Conservation (phyloP, 345 rosid species). For the Laguncularia racemosa region DNA sequence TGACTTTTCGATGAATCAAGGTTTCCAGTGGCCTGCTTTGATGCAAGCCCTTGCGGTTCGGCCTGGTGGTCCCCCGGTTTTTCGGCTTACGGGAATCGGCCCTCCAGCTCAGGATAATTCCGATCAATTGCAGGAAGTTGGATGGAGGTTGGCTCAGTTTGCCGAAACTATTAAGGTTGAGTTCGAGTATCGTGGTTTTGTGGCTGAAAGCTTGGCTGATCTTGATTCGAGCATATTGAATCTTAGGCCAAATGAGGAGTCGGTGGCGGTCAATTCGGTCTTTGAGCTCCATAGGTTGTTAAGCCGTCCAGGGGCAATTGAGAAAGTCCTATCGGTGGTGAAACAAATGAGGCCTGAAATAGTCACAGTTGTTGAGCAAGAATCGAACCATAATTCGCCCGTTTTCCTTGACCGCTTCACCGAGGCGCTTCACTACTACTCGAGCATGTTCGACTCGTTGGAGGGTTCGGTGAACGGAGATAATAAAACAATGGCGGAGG, state of each 20-base stretch:
- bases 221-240: slow-evolving; percentile 68
- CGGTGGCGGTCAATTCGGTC: slow-evolving; percentile 78
- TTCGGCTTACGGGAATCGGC: not conserved
- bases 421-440: slow-evolving; percentile 76
- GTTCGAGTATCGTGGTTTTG: slow-evolving; percentile 20
- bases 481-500: slow-evolving; percentile 70
- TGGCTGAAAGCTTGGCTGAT: slow-evolving; percentile 70
- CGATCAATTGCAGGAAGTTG: slow-evolving; percentile 2
- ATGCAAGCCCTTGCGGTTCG: slow-evolving; percentile 4
- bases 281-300: slow-evolving; percentile 68
- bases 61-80: slow-evolving; percentile 3
- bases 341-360: slow-evolving; percentile 60
- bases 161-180: not conserved
- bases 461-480: slow-evolving; percentile 44
- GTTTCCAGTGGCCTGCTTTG: slow-evolving; percentile 4
- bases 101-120: slow-evolving; percentile 16
- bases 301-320: slow-evolving; percentile 56
- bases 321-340: slow-evolving; percentile 48
- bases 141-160: not conserved
- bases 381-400: slow-evolving; percentile 71
- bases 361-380: slow-evolving; percentile 78
- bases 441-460: slow-evolving; percentile 75
- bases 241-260: slow-evolving; percentile 44
- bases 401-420: slow-evolving; percentile 76
- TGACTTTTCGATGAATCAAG: not conserved